phyloP scores from a whole-genome alignment of 495 filamentous ascomycete genomes.

The Hyaloscypha bicolor region DNA sequence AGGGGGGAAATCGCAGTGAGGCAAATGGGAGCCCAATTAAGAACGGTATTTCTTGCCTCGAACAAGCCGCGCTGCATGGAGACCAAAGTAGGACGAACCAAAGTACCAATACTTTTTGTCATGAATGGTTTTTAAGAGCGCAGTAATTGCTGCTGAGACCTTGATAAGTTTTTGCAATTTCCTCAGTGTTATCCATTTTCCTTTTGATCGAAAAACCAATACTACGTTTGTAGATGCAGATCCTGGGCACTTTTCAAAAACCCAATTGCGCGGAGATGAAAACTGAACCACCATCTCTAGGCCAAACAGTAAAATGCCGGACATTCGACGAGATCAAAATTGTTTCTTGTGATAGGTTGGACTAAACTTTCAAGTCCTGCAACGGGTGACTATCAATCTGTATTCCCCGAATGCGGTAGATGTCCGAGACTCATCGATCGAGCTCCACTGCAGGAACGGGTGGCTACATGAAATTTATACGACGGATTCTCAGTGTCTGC shows the following conservation, averaged over 20 bases:
- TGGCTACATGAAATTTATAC: slow-evolving; percentile 25
- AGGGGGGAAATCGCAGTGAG: background rate
- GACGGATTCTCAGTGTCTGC: slow-evolving; percentile 11
- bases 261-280: slow-evolving; percentile 23
- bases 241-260: slow-evolving; percentile 15
- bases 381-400: slow-evolving; percentile 17
- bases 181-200: slow-evolving; percentile 15
- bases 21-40: slow-evolving; percentile 24
- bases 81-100: slow-evolving; percentile 20
- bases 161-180: slow-evolving; percentile 5
- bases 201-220: slow-evolving; percentile 26
- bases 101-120: slow-evolving; percentile 13
- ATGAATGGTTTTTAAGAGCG: slow-evolving; percentile 4
- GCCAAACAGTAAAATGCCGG: background rate
- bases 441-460: slow-evolving; percentile 32
- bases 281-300: background rate
- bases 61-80: slow-evolving; percentile 19
- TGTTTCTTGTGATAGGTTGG: slow-evolving; percentile 22
- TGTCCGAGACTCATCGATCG: slow-evolving; percentile 23
- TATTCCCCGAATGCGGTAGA: slow-evolving; percentile 21
- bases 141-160: background rate
- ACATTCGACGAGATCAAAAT: background rate
- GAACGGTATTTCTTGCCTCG: background rate
- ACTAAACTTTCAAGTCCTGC: slow-evolving; percentile 21
- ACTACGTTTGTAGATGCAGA: slow-evolving; percentile 14